Conservation (phyloP, 1,139 yeast species). For the Casaregolazyma lundiana region DNA sequence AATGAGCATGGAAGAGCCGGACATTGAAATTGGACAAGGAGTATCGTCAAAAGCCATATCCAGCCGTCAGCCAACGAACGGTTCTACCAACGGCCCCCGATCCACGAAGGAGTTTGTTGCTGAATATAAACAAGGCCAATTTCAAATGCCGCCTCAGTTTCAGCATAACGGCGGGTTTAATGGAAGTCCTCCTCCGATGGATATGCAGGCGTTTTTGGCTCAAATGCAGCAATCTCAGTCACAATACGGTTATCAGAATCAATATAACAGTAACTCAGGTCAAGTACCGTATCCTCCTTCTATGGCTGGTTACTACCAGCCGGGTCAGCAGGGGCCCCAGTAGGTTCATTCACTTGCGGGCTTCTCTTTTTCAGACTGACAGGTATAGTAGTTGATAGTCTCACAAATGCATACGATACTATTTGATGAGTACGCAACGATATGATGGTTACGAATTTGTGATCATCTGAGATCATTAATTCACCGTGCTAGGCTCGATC, state of each 20-base stretch:
- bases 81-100: constrained; percentile 81
- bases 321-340: background rate
- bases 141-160: background rate
- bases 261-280: background rate
- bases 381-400: background rate
- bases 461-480: too few species aligned
- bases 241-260: constrained; percentile 7
- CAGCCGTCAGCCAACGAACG: constrained; percentile 40
- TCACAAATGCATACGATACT: background rate
- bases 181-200: constrained; percentile 17
- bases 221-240: constrained; percentile 18
- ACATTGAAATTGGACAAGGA: constrained; percentile 93
- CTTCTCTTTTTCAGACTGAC: too few species aligned
- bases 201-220: constrained; percentile 17
- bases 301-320: background rate
- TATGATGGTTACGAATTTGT: too few species aligned
- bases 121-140: constrained; percentile 8
- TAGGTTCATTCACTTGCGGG: too few species aligned
- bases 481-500: too few species aligned
- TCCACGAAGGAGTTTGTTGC: constrained; percentile 43
- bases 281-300: background rate
- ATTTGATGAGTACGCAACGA: too few species aligned
- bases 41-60: constrained; percentile 84
- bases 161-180: constrained; percentile 1
- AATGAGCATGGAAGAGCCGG: constrained; percentile 91